Conservation (phyloP, 129 eudicot species). For the Tagetes erecta region DNA sequence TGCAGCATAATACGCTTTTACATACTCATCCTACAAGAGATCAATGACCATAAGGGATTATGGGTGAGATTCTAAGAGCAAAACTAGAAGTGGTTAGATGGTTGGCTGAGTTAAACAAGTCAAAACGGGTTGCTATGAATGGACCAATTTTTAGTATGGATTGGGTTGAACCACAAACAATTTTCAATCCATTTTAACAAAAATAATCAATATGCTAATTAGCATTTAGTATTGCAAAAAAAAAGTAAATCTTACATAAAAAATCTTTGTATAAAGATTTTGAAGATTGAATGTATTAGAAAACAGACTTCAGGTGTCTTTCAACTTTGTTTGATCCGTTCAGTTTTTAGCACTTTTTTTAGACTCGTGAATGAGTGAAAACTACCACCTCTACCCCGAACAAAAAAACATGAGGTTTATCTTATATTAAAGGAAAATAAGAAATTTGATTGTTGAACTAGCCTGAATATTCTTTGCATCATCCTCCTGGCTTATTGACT, state of each 20-base stretch:
- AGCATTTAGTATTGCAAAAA: neutral
- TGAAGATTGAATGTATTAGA: neutral
- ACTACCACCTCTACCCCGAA: neutral
- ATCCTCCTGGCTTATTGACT: slow-evolving; percentile 48
- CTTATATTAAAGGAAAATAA: neutral
- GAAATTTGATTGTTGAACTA: slow-evolving; percentile 12
- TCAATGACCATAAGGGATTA: neutral
- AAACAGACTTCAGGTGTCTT: neutral
- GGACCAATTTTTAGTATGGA: neutral
- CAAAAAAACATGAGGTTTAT: neutral
- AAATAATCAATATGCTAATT: neutral
- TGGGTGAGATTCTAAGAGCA: neutral
- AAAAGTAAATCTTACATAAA: neutral
- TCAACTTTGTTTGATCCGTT: neutral
- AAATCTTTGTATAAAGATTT: neutral
- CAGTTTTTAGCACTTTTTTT: neutral
- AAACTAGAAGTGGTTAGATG: neutral
- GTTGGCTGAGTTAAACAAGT: neutral
- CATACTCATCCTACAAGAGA: slow-evolving; percentile 62
- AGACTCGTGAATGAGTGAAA: neutral
- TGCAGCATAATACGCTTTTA: slow-evolving; percentile 92
- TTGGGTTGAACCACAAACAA: neutral
- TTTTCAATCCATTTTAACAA: neutral
- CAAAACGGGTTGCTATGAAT: neutral
- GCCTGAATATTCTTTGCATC: slow-evolving; percentile 68